Percentiles rank a stretch among this genome's conserved stretches.
Conservation (phyloP, 306 rosid species). For the Crotalaria pallida region DNA sequence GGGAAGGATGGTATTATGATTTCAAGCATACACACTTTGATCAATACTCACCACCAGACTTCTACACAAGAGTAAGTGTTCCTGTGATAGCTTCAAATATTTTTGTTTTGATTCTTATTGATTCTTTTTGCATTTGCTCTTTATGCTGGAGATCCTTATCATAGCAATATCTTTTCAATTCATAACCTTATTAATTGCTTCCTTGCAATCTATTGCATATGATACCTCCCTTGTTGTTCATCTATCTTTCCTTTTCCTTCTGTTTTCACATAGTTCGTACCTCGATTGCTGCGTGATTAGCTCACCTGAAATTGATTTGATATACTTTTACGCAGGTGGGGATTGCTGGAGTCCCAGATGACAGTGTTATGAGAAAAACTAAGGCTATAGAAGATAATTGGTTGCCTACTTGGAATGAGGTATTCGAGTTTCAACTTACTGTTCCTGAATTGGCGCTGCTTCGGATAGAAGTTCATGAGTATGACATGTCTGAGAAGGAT, state of each 20-base stretch:
- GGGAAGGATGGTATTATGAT: conserved; percentile 97
- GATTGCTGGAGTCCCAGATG: conserved; percentile 87
- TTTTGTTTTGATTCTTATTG: neutral
- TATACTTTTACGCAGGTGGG: conserved; percentile 56
- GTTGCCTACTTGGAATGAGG: conserved; percentile 83
- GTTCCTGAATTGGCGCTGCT: conserved; percentile 87
- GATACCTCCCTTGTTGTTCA: neutral
- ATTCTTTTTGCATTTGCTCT: neutral
- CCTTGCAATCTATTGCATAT: neutral
- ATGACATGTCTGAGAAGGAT: conserved; percentile 95
- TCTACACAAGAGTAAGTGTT: conserved; percentile 79
- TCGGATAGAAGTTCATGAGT: conserved; percentile 91
- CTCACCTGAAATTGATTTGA: neutral
- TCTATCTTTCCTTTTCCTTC: neutral
- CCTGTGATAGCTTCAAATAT: neutral
- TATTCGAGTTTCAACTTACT: conserved; percentile 61
- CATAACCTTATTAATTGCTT: neutral
- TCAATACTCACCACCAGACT: conserved; percentile 93
- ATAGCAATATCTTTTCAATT: neutral
- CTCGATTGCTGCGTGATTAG: neutral
- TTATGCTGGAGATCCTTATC: neutral
- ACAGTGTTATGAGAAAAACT: conserved; percentile 67
- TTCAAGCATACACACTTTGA: conserved; percentile 80
- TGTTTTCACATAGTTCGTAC: neutral
- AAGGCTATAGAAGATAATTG: conserved; percentile 80